Conservation (phyloP, 495 filamentous ascomycete genomes). For the Neurospora tetrasperma region DNA sequence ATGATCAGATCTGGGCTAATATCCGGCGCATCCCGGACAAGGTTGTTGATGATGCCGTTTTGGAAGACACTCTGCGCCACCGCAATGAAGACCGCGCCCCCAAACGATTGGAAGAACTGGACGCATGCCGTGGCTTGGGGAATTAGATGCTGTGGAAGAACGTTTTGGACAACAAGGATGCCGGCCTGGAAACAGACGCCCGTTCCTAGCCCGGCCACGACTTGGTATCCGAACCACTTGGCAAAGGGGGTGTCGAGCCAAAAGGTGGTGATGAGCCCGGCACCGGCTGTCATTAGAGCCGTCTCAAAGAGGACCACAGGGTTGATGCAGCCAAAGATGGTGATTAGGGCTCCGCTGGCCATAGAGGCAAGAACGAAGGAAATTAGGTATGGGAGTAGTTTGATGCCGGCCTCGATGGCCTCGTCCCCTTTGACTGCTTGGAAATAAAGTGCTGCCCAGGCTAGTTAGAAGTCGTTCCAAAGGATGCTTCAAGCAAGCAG, state of each 20-base stretch:
- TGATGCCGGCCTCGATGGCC: slow-evolving; percentile 37
- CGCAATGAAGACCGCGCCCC: slow-evolving; percentile 38
- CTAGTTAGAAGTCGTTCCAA: too few species aligned
- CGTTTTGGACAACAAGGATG: slow-evolving; percentile 45
- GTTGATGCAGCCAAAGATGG: slow-evolving; percentile 37
- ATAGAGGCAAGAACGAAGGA: slow-evolving; percentile 39
- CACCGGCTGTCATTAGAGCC: slow-evolving; percentile 45
- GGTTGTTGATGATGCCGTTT: slow-evolving; percentile 28
- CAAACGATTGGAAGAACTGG: slow-evolving; percentile 41
- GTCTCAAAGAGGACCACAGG: slow-evolving; percentile 40
- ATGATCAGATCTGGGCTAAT: slow-evolving; percentile 18
- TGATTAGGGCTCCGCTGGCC: slow-evolving; percentile 37
- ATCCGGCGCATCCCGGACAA: slow-evolving; percentile 28
- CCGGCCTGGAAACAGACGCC: slow-evolving; percentile 42
- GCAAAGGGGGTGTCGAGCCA: slow-evolving; percentile 29
- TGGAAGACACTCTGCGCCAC: slow-evolving; percentile 40
- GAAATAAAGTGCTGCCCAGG: slow-evolving; percentile 45
- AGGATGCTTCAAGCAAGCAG: too few species aligned
- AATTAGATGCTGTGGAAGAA: slow-evolving; percentile 32
- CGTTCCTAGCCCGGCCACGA: slow-evolving; percentile 43
- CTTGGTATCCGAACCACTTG: slow-evolving; percentile 51
- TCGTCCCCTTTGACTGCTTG: slow-evolving; percentile 44
- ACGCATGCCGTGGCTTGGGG: slow-evolving; percentile 42
- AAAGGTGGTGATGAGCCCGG: slow-evolving; percentile 42
- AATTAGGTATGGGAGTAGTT: slow-evolving; percentile 43